phyloP scores from a whole-genome alignment of 257 asterid species.

The Linderniella brevidens region DNA sequence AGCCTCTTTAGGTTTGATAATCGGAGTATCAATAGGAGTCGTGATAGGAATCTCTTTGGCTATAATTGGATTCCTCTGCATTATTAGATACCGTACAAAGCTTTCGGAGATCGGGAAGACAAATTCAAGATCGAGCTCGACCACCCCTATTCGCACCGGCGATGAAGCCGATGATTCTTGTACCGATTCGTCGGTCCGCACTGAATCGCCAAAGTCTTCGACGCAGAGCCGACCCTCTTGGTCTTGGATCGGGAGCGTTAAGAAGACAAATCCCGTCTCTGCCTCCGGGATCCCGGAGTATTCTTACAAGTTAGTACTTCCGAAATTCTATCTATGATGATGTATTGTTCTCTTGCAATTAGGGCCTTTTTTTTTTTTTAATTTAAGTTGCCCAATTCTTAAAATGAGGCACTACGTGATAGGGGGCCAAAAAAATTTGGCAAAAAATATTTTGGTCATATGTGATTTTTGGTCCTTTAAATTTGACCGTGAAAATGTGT shows the following conservation, averaged over 20 bases:
- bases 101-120: conserved; percentile 41
- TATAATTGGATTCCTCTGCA: conserved; percentile 30
- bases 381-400: no score
- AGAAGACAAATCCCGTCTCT: conserved; percentile 34
- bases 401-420: no score
- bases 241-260: conserved; percentile 32
- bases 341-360: background rate
- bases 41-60: conserved; percentile 60
- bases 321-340: background rate
- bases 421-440: no score
- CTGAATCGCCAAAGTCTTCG: conserved; percentile 41
- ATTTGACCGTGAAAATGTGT: no score
- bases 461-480: no score
- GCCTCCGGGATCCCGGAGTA: conserved; percentile 61
- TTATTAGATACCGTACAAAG: conserved; percentile 31
- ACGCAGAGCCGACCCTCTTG: conserved; percentile 25
- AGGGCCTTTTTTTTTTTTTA: no score
- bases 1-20: conserved; percentile 32
- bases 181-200: conserved; percentile 51
- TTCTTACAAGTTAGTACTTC: conserved; percentile 53
- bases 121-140: conserved; percentile 53
- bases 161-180: conserved; percentile 43
- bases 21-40: conserved; percentile 62
- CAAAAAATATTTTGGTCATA: no score
- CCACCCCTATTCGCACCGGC: conserved; percentile 36